A percentile compares a stretch with the other conserved stretches of the same genome.
These are phyloP conservation scores for Arabidopsis thaliana DNA, from an alignment of 345 rosid genomes.

Conservation along the genomic window DNA sequence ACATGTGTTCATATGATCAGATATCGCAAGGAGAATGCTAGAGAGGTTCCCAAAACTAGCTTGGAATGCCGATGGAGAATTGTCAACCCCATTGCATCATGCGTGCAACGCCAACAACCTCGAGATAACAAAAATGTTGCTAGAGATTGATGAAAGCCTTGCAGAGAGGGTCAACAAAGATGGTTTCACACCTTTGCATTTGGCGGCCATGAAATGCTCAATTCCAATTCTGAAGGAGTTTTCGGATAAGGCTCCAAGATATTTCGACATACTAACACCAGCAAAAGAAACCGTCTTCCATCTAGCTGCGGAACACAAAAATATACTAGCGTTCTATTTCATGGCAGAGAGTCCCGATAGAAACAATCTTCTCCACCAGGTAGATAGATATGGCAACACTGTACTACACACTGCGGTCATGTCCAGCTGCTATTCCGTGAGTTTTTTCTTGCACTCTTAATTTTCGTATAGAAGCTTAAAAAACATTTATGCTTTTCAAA, in stretches of 20 bases:
- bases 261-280: background rate
- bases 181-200: slow-evolving; percentile 7
- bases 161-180: background rate
- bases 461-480: too few species aligned
- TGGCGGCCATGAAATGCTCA: background rate
- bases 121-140: background rate
- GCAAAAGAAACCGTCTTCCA: background rate
- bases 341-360: background rate
- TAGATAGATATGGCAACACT: background rate
- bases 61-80: background rate
- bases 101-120: slow-evolving; percentile 4
- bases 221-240: background rate
- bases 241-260: background rate
- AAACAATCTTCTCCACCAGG: background rate
- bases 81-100: background rate
- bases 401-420: background rate
- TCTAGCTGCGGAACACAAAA: background rate
- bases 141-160: background rate
- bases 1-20: background rate
- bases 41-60: background rate
- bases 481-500: too few species aligned
- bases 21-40: background rate
- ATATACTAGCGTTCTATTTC: background rate
- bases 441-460: too few species aligned
- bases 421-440: too few species aligned